These are phyloP conservation scores for Yarrowia sp. DNA, from an alignment of 805 yeast species.

Conservation along the genomic window DNA sequence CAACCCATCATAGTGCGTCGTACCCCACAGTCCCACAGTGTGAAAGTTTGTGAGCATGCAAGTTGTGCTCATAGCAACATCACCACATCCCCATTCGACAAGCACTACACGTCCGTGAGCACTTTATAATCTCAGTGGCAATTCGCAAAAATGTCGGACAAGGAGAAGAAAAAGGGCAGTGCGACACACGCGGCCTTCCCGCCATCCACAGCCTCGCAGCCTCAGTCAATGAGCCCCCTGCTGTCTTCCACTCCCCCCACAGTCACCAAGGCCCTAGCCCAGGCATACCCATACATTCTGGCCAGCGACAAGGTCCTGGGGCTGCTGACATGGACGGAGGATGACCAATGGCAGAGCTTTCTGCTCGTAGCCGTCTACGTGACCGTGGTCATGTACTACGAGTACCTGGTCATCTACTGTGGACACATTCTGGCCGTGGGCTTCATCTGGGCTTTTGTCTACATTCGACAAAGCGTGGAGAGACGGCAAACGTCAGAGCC, in stretches of 20 bases:
- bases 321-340: slow-evolving; percentile 89
- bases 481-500: slow-evolving; percentile 68
- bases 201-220: slow-evolving; percentile 51
- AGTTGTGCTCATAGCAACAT: slow-evolving; percentile 26
- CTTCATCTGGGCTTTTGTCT: slow-evolving; percentile 47
- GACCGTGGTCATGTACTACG: slow-evolving; percentile 75
- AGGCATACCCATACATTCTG: slow-evolving; percentile 83
- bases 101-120: neutral
- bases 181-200: slow-evolving; percentile 52
- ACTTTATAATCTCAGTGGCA: neutral
- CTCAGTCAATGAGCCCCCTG: slow-evolving; percentile 73
- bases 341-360: slow-evolving; percentile 77
- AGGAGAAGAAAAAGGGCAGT: slow-evolving; percentile 35
- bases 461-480: slow-evolving; percentile 44
- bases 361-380: slow-evolving; percentile 63
- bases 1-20: slow-evolving; percentile 1
- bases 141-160: slow-evolving; percentile 21
- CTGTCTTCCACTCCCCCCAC: slow-evolving; percentile 90
- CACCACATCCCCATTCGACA: slow-evolving; percentile 20
- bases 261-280: slow-evolving; percentile 80
- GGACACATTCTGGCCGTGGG: slow-evolving; percentile 75
- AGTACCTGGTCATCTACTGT: slow-evolving; percentile 73
- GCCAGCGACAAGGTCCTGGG: slow-evolving; percentile 73
- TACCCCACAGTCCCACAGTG: slow-evolving; percentile 40
- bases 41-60: slow-evolving; percentile 39